phyloP scores from a whole-genome alignment of 805 yeast genomes.

The Saccharomycopsis fibuligera region DNA sequence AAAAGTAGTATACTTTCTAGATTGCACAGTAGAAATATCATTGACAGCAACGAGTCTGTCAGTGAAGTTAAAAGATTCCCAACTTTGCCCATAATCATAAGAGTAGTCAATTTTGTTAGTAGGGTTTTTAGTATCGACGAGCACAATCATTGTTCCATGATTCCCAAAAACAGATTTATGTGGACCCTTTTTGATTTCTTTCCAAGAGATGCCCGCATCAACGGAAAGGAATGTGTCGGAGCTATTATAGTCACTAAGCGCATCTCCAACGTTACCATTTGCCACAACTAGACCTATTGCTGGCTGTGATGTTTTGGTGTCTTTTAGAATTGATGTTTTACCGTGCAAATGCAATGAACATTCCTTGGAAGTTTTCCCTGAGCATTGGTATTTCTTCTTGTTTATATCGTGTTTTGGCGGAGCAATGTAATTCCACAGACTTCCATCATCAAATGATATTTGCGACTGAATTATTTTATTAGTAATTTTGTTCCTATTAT shows the following conservation, averaged over 20 bases:
- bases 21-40: conserved; percentile 38
- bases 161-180: conserved; percentile 95
- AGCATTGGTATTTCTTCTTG: conserved; percentile 52
- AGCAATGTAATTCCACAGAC: conserved; percentile 63
- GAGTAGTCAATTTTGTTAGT: conserved; percentile 62
- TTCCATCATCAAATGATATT: conserved; percentile 87
- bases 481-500: conserved; percentile 33
- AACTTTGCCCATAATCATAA: conserved; percentile 69
- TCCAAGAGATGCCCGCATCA: conserved; percentile 91
- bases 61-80: conserved; percentile 62
- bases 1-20: conserved; percentile 65
- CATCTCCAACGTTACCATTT: conserved; percentile 80
- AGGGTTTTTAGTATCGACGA: conserved; percentile 52
- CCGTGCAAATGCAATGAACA: conserved; percentile 88
- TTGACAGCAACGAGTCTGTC: no score
- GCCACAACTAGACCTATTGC: conserved; percentile 88
- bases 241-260: conserved; percentile 39
- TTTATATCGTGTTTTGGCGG: conserved; percentile 65
- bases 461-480: conserved; percentile 56
- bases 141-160: conserved; percentile 80
- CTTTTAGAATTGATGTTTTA: conserved; percentile 49
- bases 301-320: conserved; percentile 71
- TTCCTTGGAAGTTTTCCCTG: conserved; percentile 41
- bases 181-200: conserved; percentile 63
- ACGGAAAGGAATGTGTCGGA: conserved; percentile 67